Conservation (phyloP, 805 yeast species). For the Candida koratica region DNA sequence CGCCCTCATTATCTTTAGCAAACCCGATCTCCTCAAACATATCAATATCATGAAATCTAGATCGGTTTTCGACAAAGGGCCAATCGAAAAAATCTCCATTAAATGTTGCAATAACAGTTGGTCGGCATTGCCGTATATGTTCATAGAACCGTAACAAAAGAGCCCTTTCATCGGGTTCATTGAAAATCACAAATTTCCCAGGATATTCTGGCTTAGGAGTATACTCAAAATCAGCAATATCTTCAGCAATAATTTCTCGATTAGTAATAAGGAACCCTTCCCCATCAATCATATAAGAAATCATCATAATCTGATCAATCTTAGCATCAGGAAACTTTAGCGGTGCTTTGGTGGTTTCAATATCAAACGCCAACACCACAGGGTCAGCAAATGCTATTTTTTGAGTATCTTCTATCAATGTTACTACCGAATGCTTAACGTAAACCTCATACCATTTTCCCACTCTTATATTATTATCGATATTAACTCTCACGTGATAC, state of each 20-base stretch:
- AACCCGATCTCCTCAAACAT: conserved; percentile 95
- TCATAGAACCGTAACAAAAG: conserved; percentile 76
- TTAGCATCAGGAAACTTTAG: conserved; percentile 91
- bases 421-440: conserved; percentile 53
- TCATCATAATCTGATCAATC: conserved; percentile 95
- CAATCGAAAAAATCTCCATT: conserved; percentile 99
- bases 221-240: conserved; percentile 94
- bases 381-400: conserved; percentile 96
- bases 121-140: conserved; percentile 81
- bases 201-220: conserved; percentile 96
- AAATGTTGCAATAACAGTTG: conserved; percentile 96
- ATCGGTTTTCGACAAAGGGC: conserved; percentile 94
- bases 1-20: conserved; percentile 82
- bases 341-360: conserved; percentile 96
- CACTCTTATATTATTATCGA: conserved; percentile 79
- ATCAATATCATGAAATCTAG: conserved; percentile 76
- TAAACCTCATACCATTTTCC: conserved; percentile 94
- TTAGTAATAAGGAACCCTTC: conserved; percentile 93
- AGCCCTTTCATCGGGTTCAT: conserved; percentile 80
- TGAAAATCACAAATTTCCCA: conserved; percentile 84
- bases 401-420: conserved; percentile 57
- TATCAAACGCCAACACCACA: conserved; percentile 93
- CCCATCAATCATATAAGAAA: conserved; percentile 98
- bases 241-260: conserved; percentile 89
- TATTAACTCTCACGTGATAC: conserved; percentile 92